These are phyloP conservation scores for Naegleria lovaniensis DNA, from an alignment of 208 protist genomes.

Conservation along the genomic window DNA sequence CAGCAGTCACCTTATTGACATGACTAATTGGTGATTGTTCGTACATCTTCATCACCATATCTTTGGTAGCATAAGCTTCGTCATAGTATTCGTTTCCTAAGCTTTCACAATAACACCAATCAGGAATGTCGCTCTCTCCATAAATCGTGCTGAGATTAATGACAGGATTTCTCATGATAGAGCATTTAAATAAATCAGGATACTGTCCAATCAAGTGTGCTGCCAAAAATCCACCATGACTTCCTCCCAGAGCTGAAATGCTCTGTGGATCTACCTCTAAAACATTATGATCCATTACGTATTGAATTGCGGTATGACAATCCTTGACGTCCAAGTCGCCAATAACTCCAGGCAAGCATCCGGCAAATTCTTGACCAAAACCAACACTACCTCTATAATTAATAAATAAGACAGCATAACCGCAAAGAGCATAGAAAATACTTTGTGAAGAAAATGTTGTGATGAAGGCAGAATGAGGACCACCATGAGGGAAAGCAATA, in stretches of 20 bases:
- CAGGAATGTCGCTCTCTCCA: not conserved
- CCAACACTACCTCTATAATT: slow-evolving; percentile 12
- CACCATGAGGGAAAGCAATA: not conserved
- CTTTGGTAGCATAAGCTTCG: not conserved
- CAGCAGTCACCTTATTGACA: not conserved
- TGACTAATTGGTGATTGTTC: not conserved
- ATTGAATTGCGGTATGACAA: not conserved
- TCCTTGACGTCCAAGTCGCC: not conserved
- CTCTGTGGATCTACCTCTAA: not conserved
- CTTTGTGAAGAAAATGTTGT: not conserved
- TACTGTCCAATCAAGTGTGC: slow-evolving; percentile 10
- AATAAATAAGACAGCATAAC: not conserved
- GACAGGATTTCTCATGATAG: not conserved
- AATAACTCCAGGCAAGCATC: not conserved
- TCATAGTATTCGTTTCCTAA: not conserved
- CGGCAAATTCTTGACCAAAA: not conserved
- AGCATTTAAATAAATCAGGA: not conserved
- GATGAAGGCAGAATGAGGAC: not conserved
- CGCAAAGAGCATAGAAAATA: not conserved
- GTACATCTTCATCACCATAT: not conserved
- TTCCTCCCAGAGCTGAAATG: not conserved
- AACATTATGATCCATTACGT: not conserved
- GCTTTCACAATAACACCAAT: not conserved
- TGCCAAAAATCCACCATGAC: not conserved
- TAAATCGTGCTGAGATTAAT: not conserved